Percentiles rank a stretch among this genome's conserved stretches.
Evolutionary conservation across 2,329 filamentous ascomycete genomes (phyloP).

Genomic region (Calonectria pseudoreteaudii): DNA sequence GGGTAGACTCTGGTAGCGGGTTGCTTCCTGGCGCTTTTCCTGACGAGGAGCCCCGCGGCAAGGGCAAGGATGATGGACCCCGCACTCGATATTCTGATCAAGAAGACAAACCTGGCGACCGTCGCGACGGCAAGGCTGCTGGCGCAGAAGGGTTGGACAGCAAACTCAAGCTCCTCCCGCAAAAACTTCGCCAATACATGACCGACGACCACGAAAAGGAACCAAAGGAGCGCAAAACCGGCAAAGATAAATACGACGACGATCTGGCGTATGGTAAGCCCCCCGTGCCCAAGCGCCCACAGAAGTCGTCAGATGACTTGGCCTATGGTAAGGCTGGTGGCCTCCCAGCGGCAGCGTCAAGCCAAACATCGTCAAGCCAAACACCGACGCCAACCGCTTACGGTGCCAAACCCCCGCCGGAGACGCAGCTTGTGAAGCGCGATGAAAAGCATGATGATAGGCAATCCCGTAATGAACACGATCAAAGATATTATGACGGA

Average conservation of each 20-base stretch:
- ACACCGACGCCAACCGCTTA: constrained; percentile 32
- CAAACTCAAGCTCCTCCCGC: constrained; percentile 57
- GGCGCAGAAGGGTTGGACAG: constrained; percentile 41
- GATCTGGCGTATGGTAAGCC: constrained; percentile 64
- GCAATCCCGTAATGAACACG: neutral
- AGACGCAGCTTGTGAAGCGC: constrained; percentile 2
- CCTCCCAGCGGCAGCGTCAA: constrained; percentile 15
- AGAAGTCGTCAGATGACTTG: constrained; percentile 35
- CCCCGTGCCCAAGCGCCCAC: constrained; percentile 39
- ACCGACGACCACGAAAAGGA: constrained; percentile 41
- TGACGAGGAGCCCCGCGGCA: constrained; percentile 44
- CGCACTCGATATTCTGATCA: constrained; percentile 40
- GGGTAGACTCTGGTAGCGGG: constrained; percentile 39
- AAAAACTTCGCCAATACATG: constrained; percentile 56
- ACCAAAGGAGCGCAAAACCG: constrained; percentile 53
- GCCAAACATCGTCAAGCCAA: neutral
- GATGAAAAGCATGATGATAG: neutral
- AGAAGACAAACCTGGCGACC: constrained; percentile 17
- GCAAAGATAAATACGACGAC: constrained; percentile 53
- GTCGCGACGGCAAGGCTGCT: constrained; percentile 34
- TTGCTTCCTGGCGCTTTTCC: constrained; percentile 49
- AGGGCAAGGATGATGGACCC: constrained; percentile 37
- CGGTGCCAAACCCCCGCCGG: constrained; percentile 41
- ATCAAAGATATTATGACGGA: constrained; percentile 7
- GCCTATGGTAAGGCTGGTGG: constrained; percentile 40